Base-by-base conservation (phyloP, 208 protist genomes). In the Strigomonas galati region DNA sequence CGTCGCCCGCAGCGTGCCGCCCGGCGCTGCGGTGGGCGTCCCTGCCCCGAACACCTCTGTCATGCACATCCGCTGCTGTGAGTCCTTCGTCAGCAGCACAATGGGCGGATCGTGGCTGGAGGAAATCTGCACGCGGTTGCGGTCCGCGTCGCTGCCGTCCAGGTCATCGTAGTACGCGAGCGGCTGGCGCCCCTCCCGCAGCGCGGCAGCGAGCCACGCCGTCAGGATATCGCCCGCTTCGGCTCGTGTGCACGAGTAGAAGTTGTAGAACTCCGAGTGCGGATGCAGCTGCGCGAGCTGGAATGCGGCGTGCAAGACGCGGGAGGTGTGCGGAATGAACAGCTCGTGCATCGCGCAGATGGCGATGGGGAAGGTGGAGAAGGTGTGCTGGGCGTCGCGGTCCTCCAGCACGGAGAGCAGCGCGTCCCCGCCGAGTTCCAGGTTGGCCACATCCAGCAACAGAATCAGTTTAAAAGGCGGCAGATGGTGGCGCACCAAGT, bases 171-270 rank as follows among this genome's bases (percentile, higher is more conserved):
- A 46, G 1, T 65, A 52, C 4, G 32, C 43, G 26, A 67, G 62
- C 1, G 31, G 43, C 40, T 56, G 49, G 43, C 65, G 67, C 15
- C 60, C 30, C 37, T 71, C 59, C 27, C 76, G 65, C 56, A 92
- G 56, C 31, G 80, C 72, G 21, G 71, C 77, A 30, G 91, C 71
- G 52, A 84, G 21, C 35, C 70, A 49, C 5, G 81, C 74, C 17
- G 76, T 79, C 28, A 78, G 48, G 27, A 92, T 31, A 58, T 95
- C 89, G 2, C 89, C 89, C 12, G 85, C 82, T 71, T 95, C 85
- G 0, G 74, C 67, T 15, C 79, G 76, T 10, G 77, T 83, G 35
- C 75, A 67, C 14, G 85, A 81, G 52, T 87, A 87, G 15, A 95
- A 62, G 23, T 76, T 75, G 67, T 85, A 89, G 43, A 89, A 79